Conservation (phyloP, 805 yeast species). For the Candida odintsovae region DNA sequence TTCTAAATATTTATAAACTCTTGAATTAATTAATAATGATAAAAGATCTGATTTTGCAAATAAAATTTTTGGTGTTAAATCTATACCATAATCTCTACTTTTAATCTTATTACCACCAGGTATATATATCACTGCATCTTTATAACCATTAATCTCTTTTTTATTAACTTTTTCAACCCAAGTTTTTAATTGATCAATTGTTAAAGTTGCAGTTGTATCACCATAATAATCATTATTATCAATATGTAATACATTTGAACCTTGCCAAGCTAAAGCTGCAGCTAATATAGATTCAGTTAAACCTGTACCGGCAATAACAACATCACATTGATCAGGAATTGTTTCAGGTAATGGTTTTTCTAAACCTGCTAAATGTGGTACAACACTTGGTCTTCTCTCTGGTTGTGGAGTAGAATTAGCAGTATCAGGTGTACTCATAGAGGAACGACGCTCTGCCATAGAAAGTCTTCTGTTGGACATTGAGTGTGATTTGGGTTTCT, state of each 20-base stretch:
- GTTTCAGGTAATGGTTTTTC: constrained; percentile 62
- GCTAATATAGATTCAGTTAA: constrained; percentile 82
- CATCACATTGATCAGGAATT: constrained; percentile 75
- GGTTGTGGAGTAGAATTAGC: constrained; percentile 10
- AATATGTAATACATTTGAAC: constrained; percentile 88
- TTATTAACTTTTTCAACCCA: constrained; percentile 76
- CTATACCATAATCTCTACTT: constrained; percentile 79
- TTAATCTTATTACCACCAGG: constrained; percentile 46
- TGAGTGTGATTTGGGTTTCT: neutral
- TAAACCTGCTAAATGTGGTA: constrained; percentile 72
- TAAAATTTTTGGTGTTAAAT: constrained; percentile 77
- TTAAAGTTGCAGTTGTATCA: constrained; percentile 78
- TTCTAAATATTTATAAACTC: constrained; percentile 88
- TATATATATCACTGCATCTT: constrained; percentile 75
- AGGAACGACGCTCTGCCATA: constrained; percentile 64
- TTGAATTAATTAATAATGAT: constrained; percentile 68
- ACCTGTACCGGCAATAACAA: constrained; percentile 90
- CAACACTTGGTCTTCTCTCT: constrained; percentile 27
- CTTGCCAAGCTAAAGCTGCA: constrained; percentile 96
- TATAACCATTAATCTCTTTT: constrained; percentile 32
- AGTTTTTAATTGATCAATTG: constrained; percentile 75
- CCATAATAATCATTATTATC: constrained; percentile 86
- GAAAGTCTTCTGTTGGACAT: constrained; percentile 45
- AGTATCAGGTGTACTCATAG: constrained; percentile 28
- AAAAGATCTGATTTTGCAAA: constrained; percentile 89